Conservation (phyloP, 331 rosid genomes). For the Acacia pycnantha region DNA sequence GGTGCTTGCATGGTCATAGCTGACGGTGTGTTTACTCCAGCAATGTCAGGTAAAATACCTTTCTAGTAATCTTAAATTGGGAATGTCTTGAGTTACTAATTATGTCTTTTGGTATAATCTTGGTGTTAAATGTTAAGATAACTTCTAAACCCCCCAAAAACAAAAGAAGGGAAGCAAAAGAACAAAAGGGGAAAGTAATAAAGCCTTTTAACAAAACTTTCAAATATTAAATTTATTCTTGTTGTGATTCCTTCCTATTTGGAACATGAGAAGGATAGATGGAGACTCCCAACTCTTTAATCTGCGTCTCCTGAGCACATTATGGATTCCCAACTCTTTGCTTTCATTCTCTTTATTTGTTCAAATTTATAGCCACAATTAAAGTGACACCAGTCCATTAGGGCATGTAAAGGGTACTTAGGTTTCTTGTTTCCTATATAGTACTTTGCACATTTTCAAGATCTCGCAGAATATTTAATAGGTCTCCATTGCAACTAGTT, state of each 20-base stretch:
- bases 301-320: not conserved
- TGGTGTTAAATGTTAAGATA: not conserved
- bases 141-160: not conserved
- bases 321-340: not conserved
- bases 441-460: not conserved
- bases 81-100: not conserved
- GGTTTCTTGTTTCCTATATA: not conserved
- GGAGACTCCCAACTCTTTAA: not conserved
- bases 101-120: conserved; percentile 8
- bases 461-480: not conserved
- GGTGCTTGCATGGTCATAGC: conserved; percentile 85
- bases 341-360: not conserved
- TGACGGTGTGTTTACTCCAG: conserved; percentile 77
- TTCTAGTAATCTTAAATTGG: not conserved
- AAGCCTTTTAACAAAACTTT: not conserved
- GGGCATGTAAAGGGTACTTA: not conserved
- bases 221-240: not conserved
- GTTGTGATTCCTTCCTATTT: not conserved
- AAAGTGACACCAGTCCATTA: not conserved
- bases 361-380: not conserved
- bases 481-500: not conserved
- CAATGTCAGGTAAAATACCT: conserved; percentile 60
- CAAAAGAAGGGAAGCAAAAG: not conserved
- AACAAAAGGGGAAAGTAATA: not conserved
- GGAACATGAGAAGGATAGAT: not conserved